Evolutionary conservation across 257 asterid genomes (phyloP), one percentile per base, ranked within the genome.

Genomic region (Capsicum chinense): DNA sequence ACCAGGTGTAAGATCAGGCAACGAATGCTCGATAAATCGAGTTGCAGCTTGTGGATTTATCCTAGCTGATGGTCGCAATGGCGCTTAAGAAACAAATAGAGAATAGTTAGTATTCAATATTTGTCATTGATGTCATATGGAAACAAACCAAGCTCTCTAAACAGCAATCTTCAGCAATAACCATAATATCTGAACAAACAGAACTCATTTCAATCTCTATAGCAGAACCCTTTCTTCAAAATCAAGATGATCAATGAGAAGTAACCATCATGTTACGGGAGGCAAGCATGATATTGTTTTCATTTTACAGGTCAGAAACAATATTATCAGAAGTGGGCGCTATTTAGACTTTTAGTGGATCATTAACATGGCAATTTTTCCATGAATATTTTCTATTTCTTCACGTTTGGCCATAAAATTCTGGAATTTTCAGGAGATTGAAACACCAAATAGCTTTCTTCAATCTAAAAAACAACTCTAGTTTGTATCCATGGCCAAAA

Each of bases 1-100:
- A 97, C 99, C 94, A 56, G 88, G 70, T 84, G 98, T 90, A 86
- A 97, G 97, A 91, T 97, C 95, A 44, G 99, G 95, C 86, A 97
- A 88, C 47, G 99, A 95, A 90, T 95, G 99, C 89, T 90, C 97
- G 48, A 97, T 93, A 88, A 97, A 93, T 47, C 99, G 95, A 84
- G 98, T 85, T 6, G 98, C 99, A 67, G 97, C 98, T 79, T 84
- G 91, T 62, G 95, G 69, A 88, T 97, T 95, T 54, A 97, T 83
- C 89, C 92, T 90, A 68, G 91, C 89, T 79, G 98, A 93, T 70
- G 98, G 99, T 35, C 96, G 92, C 86, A 91, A 80, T 4, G 98
- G 98, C 4, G 98, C 98, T 96, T 90, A 88, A 87, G 87, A 76
- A 80, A 87, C 68, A 88, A 82, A 62, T 82, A 69, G 60, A 69